Evolutionary conservation across 2,329 filamentous ascomycete species (phyloP).

Genomic region (Talaromyces rugulosus): DNA sequence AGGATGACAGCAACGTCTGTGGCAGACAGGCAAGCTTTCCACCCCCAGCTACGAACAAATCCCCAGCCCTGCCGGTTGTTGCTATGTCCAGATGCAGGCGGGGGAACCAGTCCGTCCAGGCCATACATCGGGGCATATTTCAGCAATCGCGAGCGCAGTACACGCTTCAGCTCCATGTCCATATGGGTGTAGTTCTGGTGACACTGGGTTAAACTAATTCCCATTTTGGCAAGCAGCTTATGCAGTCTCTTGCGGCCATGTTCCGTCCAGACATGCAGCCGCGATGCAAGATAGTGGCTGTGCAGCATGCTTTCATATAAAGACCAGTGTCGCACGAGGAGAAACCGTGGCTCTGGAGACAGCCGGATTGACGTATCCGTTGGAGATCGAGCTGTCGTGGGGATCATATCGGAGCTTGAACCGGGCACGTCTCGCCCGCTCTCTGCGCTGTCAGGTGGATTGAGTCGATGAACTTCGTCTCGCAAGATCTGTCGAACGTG

Average conservation of each 20-base stretch:
- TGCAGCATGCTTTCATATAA: slow-evolving; percentile 98
- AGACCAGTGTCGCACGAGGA: slow-evolving; percentile 93
- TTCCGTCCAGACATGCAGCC: slow-evolving; percentile 92
- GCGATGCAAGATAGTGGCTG: slow-evolving; percentile 87
- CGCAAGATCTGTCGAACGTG: slow-evolving; percentile 79
- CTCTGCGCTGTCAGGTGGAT: slow-evolving; percentile 65
- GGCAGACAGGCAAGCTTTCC: slow-evolving; percentile 88
- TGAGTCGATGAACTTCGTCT: slow-evolving; percentile 90
- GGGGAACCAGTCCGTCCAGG: slow-evolving; percentile 85
- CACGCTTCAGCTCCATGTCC: slow-evolving; percentile 94
- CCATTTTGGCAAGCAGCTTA: slow-evolving; percentile 97
- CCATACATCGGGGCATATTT: slow-evolving; percentile 93
- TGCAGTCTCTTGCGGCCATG: slow-evolving; percentile 81
- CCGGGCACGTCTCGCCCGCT: slow-evolving; percentile 58
- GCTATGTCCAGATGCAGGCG: slow-evolving; percentile 65
- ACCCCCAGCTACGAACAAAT: slow-evolving; percentile 95
- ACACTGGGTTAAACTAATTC: slow-evolving; percentile 87
- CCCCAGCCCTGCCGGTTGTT: slow-evolving; percentile 88
- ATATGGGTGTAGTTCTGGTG: slow-evolving; percentile 96
- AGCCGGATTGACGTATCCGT: slow-evolving; percentile 89
- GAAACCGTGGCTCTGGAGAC: slow-evolving; percentile 88
- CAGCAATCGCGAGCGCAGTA: slow-evolving; percentile 75
- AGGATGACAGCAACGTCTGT: slow-evolving; percentile 92
- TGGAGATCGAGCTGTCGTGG: slow-evolving; percentile 79
- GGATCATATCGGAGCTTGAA: slow-evolving; percentile 76